Evolutionary conservation across 2,329 filamentous ascomycete species (phyloP), one percentile per base, ranked within the genome.

Genomic region (Trichoderma breve): DNA sequence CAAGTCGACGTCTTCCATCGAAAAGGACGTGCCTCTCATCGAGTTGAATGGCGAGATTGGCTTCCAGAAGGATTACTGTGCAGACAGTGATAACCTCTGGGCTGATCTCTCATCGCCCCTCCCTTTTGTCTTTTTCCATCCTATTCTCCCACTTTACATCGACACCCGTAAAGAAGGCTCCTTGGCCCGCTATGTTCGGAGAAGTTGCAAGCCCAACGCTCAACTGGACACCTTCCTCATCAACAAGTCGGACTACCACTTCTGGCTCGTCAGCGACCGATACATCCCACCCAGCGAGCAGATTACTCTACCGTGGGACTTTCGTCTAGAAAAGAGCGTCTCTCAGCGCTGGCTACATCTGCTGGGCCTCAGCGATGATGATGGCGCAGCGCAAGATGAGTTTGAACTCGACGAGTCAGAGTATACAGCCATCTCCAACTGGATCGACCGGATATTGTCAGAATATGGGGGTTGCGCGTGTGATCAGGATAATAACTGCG

Each of bases 181-280:
- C 5, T 84, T 90, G 43, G 90, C 96, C 71, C 92, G 96, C 58
- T 98, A 96, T 79, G 90, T 97, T n/a, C 90, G 96, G 71, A 90
- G 95, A 75, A 98, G 96, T 77, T 99, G 96, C 83, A 90, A 89
- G 73, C 93, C 96, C 1, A 99, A 98, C 78, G 90, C 96, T n/a
- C 87, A 89, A 36, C 85, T 98, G 76, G 95, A 96, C 79, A 97
- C 95, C 0, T 93, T 94, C 75, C 88, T 98, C 62, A 93, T 93
- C 2, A 91, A 90, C 61, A 87, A 88, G 4, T 91, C 90, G 1
- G 91, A 95, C 75, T 97, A 95, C 78, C 93, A 96, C 79, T 97
- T 98, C 80, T 98, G 95, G 88, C 91, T 98, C 74, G 90, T 97
- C 72, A 94, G 94, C 76, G 93, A 93, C 76, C 88, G 92, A 68